Percentiles rank a stretch among this genome's conserved stretches.
phyloP scores from a whole-genome alignment of 192 early-diverging fungal species.

The Backusella australiensis region DNA sequence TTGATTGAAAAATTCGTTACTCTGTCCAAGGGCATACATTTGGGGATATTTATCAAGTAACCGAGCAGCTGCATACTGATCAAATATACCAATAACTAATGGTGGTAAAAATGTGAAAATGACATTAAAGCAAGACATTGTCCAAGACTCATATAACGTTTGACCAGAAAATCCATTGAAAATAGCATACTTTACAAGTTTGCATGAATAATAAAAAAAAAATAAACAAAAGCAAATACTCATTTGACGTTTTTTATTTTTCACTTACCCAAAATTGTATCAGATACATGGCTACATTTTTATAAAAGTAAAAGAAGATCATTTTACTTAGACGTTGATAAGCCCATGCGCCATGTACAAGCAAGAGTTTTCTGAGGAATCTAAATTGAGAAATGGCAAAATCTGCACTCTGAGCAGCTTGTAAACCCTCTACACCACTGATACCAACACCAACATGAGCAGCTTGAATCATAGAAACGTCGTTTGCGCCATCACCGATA shows the following conservation, averaged over 20 bases:
- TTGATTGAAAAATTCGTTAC: conserved; percentile 68
- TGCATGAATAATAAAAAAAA: not conserved
- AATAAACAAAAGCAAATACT: not conserved
- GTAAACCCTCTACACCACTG: conserved; percentile 89
- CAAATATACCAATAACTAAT: conserved; percentile 89
- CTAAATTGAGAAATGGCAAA: conserved; percentile 97
- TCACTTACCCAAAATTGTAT: conserved; percentile 86
- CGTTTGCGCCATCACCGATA: conserved; percentile 97
- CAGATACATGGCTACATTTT: conserved; percentile 94
- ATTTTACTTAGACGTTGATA: conserved; percentile 92
- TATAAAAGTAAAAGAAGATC: conserved; percentile 96
- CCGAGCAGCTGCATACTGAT: conserved; percentile 84
- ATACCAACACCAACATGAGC: conserved; percentile 96
- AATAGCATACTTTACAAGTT: conserved; percentile 47
- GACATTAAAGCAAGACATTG: conserved; percentile 88
- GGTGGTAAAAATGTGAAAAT: conserved; percentile 89
- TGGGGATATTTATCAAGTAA: conserved; percentile 92
- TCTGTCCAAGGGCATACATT: conserved; percentile 67
- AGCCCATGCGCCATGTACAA: conserved; percentile 93
- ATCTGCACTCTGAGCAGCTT: conserved; percentile 90
- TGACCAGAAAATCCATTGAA: conserved; percentile 94
- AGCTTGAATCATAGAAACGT: conserved; percentile 97
- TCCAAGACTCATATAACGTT: conserved; percentile 93
- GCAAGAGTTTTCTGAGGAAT: conserved; percentile 85
- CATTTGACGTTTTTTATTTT: not conserved